phyloP scores from a whole-genome alignment of 1,284 basidiomycete genomes.

The Fomitopsis schrenkii region DNA sequence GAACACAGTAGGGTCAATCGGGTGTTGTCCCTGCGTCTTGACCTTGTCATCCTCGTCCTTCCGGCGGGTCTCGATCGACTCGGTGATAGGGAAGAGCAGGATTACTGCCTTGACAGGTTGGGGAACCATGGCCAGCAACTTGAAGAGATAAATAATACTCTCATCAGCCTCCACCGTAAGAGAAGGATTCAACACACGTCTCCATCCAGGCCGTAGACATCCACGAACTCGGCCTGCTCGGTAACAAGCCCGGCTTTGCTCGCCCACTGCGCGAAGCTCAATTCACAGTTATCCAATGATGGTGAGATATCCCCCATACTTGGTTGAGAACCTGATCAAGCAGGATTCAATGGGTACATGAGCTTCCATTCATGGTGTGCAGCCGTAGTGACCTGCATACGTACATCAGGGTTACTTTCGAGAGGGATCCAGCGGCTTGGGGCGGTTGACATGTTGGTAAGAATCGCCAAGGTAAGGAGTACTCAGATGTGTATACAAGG shows the following conservation, averaged over 20 bases:
- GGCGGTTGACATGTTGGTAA: neutral
- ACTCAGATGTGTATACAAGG: no score
- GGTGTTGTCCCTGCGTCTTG: constrained; percentile 40
- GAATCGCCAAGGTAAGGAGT: neutral
- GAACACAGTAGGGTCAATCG: constrained; percentile 57
- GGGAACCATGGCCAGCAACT: constrained; percentile 69
- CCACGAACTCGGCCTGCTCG: constrained; percentile 61
- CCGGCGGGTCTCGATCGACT: constrained; percentile 45
- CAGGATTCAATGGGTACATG: neutral
- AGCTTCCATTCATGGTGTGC: neutral
- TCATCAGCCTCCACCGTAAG: no score
- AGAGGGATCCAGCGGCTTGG: constrained; percentile 62
- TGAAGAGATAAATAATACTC: neutral
- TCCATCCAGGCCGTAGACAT: constrained; percentile 79
- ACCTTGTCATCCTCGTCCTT: constrained; percentile 56
- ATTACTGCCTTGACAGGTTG: constrained; percentile 77
- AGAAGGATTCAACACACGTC: constrained; percentile 40
- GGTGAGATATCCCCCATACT: constrained; percentile 29
- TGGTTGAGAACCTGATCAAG: constrained; percentile 44
- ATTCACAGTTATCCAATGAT: neutral
- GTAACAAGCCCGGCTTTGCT: constrained; percentile 65
- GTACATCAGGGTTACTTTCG: constrained; percentile 73
- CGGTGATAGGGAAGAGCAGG: constrained; percentile 74
- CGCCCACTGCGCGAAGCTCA: constrained; percentile 60
- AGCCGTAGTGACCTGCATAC: constrained; percentile 9